Base-by-base conservation (phyloP, 495 filamentous ascomycete genomes). In the Penicillium paradoxum region DNA sequence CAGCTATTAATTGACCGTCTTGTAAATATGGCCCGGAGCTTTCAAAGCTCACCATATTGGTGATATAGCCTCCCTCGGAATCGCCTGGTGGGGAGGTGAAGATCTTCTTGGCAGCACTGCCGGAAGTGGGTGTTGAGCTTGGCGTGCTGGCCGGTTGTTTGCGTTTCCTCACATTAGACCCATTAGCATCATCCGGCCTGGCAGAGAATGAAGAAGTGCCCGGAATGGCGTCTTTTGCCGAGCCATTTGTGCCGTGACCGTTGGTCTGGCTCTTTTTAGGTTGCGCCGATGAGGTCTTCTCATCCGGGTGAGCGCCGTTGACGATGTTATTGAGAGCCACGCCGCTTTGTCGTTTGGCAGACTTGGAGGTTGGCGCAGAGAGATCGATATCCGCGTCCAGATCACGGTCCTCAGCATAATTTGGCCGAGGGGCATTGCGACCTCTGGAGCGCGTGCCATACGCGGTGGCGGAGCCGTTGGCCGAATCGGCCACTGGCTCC, bases 401-500 rank as follows among this genome's bases (percentile, higher is more conserved):
- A 61, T 97, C 93, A 64, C 86, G 87, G 71, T 98, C 95, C 72
- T 98, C 93, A 27, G 93, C 95, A 70, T 98, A 98, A 68, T 98
- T 98, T 42, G 85, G 83, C 55, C 93, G 87, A 57, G 88, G 78
- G 50, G 87, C 89, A 36, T 85, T 87, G 54, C 91, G 84, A 65
- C 95, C 95, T 67, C 93, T 85, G 51, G 93, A 98, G 58, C 93
- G 88, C 57, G 95, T 99, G 54, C 93, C 93, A 68, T 99, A 97
- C 18, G 90, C 88, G 42, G 87, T 74, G 53, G 68, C 71, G 55
- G 73, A 71, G 50, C 67, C 65, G 61, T 66, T 67, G 49, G 73
- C 67, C 55, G 69, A 58, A 57, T 70, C 74, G 54, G 62, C 67
- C 54, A 69, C 65, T 49, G 65, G 63, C 45, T 77, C 73, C 46